Percentiles rank a stretch among this genome's conserved stretches.
These are phyloP conservation scores for Niebla homalea DNA, from an alignment of 495 filamentous ascomycete species.

Conservation along the genomic window DNA sequence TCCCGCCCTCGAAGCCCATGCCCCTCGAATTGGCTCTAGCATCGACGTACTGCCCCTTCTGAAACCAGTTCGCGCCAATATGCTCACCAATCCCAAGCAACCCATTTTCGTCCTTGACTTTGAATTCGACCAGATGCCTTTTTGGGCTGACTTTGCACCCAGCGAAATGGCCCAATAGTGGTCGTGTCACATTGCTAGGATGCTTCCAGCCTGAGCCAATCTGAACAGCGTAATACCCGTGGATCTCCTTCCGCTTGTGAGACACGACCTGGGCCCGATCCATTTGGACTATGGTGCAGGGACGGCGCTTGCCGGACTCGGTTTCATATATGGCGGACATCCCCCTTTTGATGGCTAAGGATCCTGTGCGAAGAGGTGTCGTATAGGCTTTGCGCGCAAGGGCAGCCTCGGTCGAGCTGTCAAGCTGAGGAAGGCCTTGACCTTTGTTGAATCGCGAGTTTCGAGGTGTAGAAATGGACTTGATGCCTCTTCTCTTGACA, in stretches of 20 bases:
- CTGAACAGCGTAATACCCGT: conserved; percentile 91
- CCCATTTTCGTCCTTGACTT: conserved; percentile 57
- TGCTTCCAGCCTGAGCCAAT: conserved; percentile 70
- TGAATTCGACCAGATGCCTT: conserved; percentile 70
- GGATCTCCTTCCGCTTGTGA: conserved; percentile 62
- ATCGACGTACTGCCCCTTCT: conserved; percentile 83
- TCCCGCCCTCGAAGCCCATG: conserved; percentile 89
- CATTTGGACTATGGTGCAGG: conserved; percentile 88
- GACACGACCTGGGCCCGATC: conserved; percentile 80
- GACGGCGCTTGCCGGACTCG: conserved; percentile 57
- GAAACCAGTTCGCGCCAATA: conserved; percentile 75
- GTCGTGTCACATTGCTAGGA: conserved; percentile 58
- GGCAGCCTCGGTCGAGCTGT: conserved; percentile 63
- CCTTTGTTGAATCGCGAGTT: conserved; percentile 33
- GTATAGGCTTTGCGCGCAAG: conserved; percentile 63
- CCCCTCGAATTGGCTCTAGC: conserved; percentile 63
- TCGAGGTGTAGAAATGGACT: conserved; percentile 36
- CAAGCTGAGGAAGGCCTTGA: conserved; percentile 39
- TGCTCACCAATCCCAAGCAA: conserved; percentile 57
- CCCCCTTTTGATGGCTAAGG: conserved; percentile 78
- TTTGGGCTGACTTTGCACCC: conserved; percentile 68
- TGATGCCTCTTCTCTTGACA: conserved; percentile 25
- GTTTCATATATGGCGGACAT: conserved; percentile 84
- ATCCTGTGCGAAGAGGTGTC: conserved; percentile 68
- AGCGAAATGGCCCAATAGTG: conserved; percentile 76